These are phyloP conservation scores for Zymoseptoria pseudotritici DNA, from an alignment of 2,329 filamentous ascomycete species.

Conservation along the genomic window DNA sequence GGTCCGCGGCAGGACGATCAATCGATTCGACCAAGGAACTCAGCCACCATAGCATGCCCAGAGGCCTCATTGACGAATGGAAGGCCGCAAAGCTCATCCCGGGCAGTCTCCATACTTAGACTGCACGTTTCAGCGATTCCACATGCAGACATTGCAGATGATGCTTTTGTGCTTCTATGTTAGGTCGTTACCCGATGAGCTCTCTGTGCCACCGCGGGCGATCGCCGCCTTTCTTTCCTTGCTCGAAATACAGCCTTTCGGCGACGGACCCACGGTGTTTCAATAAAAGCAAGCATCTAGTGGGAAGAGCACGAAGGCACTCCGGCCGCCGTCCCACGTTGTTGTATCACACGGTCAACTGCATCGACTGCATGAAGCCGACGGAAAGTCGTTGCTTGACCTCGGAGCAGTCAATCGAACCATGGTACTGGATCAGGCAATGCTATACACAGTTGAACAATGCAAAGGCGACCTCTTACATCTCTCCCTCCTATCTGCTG, in stretches of 20 bases:
- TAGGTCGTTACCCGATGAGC: not conserved
- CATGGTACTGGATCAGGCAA: not conserved
- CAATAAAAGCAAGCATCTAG: not conserved
- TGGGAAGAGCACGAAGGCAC: not conserved
- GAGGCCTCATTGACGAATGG: not conserved
- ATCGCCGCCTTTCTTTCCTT: not conserved
- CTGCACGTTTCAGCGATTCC: not conserved
- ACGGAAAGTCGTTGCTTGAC: not conserved
- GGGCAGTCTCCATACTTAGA: not conserved
- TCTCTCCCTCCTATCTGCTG: too few relatives aligned
- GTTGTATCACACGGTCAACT: not conserved
- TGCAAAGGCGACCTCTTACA: too few relatives aligned
- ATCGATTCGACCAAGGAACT: not conserved
- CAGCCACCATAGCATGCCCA: constrained; percentile 1
- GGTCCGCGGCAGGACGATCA: not conserved
- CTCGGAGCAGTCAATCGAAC: not conserved
- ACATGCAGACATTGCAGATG: not conserved
- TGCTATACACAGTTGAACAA: not conserved
- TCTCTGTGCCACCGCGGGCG: not conserved
- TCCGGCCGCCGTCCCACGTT: not conserved
- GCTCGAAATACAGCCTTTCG: too few relatives aligned
- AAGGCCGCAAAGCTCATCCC: not conserved
- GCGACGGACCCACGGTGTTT: not conserved
- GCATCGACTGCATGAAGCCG: not conserved
- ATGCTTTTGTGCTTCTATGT: not conserved